phyloP scores from a whole-genome alignment of 768 basidiomycete species.

The Pisolithus marmoratus region DNA sequence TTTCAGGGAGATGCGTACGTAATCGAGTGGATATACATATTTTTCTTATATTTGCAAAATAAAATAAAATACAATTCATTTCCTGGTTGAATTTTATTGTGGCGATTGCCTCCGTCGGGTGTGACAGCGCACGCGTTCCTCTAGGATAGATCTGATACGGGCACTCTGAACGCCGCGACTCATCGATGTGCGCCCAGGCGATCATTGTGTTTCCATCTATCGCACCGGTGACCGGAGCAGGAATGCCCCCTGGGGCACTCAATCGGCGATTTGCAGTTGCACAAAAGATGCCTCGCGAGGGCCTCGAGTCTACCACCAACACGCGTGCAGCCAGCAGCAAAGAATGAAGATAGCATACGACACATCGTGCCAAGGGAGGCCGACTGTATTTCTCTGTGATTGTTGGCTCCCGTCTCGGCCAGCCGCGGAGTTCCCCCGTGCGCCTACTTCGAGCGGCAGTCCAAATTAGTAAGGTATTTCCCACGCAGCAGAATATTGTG shows the following conservation, averaged over 20 bases:
- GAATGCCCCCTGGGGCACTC: neutral
- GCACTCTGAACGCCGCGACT: neutral
- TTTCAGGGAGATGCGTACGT: constrained; percentile 58
- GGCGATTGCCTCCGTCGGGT: constrained; percentile 12
- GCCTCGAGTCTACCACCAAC: constrained; percentile 3
- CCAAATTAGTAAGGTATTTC: constrained; percentile 18
- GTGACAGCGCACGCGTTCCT: constrained; percentile 8
- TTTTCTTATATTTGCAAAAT: constrained; percentile 29
- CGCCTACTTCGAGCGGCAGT: constrained; percentile 27
- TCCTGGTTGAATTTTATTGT: too few species aligned
- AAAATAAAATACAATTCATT: constrained; percentile 11
- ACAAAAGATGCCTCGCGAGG: constrained; percentile 15
- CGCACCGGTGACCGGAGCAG: too few species aligned
- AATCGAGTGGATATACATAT: constrained; percentile 31
- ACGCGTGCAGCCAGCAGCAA: constrained; percentile 1
- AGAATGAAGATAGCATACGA: constrained; percentile 1
- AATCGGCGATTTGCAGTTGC: constrained; percentile 28
- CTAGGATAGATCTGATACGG: neutral
- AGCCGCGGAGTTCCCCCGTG: constrained; percentile 25
- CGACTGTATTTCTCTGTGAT: neutral
- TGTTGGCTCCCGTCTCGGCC: neutral
- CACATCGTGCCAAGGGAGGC: neutral
- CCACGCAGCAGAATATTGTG: too few species aligned
- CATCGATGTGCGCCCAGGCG: too few species aligned
- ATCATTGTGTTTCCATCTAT: too few species aligned